Conservation (phyloP, 1,284 basidiomycete genomes). For the Apiotrichum akiyoshidainum region DNA sequence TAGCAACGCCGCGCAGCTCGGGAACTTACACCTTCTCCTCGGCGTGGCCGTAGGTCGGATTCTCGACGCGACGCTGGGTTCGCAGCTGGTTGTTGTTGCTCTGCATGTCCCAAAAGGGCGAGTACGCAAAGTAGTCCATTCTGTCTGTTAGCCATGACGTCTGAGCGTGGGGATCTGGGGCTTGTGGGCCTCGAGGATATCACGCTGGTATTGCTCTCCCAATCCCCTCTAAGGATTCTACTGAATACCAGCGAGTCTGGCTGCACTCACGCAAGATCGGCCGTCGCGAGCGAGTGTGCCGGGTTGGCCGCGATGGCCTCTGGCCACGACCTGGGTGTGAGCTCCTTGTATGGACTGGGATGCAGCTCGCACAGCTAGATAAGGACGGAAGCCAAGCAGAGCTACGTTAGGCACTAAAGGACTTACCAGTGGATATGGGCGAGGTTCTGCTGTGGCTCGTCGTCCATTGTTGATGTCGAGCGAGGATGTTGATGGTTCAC, state of each 20-base stretch:
- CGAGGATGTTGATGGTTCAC: not conserved
- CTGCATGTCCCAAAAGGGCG: slow-evolving; percentile 44
- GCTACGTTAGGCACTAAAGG: not conserved
- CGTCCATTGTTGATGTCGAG: slow-evolving; percentile 24
- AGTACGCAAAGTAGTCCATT: slow-evolving; percentile 48
- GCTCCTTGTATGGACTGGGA: not conserved
- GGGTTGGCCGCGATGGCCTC: slow-evolving; percentile 45
- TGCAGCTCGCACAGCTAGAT: not conserved
- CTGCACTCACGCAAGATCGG: slow-evolving; percentile 38
- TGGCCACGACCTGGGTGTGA: slow-evolving; percentile 39
- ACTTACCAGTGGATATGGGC: slow-evolving; percentile 46
- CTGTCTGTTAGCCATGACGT: slow-evolving; percentile 14
- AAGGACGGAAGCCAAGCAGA: too few species aligned
- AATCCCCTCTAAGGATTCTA: too few species aligned
- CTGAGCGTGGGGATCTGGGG: too few species aligned
- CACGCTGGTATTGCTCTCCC: too few species aligned
- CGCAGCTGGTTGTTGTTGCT: slow-evolving; percentile 45
- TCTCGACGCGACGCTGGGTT: slow-evolving; percentile 38
- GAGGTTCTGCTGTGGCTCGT: slow-evolving; percentile 39
- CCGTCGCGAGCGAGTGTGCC: slow-evolving; percentile 35
- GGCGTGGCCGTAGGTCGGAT: slow-evolving; percentile 40
- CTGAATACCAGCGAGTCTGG: too few species aligned
- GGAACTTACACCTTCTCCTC: slow-evolving; percentile 41
- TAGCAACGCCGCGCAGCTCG: too few species aligned
- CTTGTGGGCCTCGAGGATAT: too few species aligned